phyloP scores from a whole-genome alignment of 2,329 filamentous ascomycete genomes.

The Alternaria atra region DNA sequence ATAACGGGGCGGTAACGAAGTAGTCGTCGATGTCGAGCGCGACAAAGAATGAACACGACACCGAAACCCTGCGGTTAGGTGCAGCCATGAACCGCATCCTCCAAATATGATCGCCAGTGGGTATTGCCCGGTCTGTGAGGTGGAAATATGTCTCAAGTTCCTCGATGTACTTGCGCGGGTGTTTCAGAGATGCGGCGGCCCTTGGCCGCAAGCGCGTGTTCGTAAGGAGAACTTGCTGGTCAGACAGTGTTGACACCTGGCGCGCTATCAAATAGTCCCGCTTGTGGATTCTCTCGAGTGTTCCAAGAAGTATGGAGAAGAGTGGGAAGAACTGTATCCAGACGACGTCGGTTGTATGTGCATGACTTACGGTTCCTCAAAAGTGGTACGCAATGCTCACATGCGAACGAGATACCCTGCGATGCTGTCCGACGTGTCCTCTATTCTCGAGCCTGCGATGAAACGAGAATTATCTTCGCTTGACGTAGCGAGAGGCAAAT shows the following conservation, averaged over 20 bases:
- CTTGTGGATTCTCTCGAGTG: neutral
- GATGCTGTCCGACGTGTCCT: neutral
- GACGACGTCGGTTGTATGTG: neutral
- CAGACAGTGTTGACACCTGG: neutral
- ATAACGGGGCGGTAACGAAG: neutral
- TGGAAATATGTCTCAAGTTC: neutral
- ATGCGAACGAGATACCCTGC: neutral
- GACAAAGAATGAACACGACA: neutral
- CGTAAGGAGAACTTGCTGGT: neutral
- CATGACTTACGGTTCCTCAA: neutral
- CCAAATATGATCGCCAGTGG: neutral
- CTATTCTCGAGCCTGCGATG: fast-evolving
- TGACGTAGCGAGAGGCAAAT: neutral
- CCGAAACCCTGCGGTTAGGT: neutral
- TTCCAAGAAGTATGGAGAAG: neutral
- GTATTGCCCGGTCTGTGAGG: neutral
- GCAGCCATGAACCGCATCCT: neutral
- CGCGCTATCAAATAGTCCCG: neutral
- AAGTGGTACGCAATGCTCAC: neutral
- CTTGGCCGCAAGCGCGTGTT: neutral
- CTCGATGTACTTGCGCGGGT: neutral
- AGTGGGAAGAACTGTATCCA: neutral
- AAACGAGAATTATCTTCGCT: neutral
- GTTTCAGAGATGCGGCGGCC: neutral
- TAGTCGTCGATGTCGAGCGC: neutral